phyloP scores from a whole-genome alignment of 78 protist genomes.

The Emiliania huxleyi region DNA sequence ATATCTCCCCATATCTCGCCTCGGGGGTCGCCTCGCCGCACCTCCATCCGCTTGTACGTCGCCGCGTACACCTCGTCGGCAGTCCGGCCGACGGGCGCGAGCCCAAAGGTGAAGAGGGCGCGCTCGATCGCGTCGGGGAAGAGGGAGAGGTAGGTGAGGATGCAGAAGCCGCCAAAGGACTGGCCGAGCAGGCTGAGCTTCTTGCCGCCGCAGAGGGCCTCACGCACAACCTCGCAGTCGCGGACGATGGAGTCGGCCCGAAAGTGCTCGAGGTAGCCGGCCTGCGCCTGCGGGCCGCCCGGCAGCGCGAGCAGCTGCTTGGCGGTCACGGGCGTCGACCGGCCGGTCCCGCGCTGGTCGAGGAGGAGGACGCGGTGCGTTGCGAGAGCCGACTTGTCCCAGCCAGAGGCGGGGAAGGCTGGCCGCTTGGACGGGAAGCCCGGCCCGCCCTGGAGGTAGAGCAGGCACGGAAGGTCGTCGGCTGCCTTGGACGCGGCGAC shows the following conservation, averaged over 20 bases:
- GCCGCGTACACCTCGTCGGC: constrained; percentile 13
- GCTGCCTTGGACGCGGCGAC: background rate
- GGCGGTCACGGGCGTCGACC: background rate
- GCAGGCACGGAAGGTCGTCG: background rate
- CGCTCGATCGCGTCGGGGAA: constrained; percentile 1
- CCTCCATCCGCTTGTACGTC: constrained; percentile 6
- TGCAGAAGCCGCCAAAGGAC: background rate
- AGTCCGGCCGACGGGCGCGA: background rate
- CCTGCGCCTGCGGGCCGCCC: background rate
- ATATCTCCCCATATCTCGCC: too few relatives aligned
- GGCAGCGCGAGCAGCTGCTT: background rate
- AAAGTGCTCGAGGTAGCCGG: background rate
- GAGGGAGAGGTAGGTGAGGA: background rate
- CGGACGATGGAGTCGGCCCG: constrained; percentile 25
- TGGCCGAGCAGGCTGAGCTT: background rate
- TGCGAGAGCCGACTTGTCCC: constrained; percentile 34
- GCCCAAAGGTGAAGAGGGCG: constrained; percentile 5
- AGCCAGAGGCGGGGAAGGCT: background rate
- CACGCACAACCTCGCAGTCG: background rate
- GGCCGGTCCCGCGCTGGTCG: constrained; percentile 28
- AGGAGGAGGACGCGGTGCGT: background rate
- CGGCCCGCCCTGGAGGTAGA: constrained; percentile 42
- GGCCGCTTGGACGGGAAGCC: constrained; percentile 24
- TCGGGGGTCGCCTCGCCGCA: too few relatives aligned
- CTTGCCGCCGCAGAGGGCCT: background rate